Percentiles rank a stretch among this genome's conserved stretches.
Evolutionary conservation across 2,329 filamentous ascomycete species (phyloP).

Genomic region (Talaromyces rugulosus): DNA sequence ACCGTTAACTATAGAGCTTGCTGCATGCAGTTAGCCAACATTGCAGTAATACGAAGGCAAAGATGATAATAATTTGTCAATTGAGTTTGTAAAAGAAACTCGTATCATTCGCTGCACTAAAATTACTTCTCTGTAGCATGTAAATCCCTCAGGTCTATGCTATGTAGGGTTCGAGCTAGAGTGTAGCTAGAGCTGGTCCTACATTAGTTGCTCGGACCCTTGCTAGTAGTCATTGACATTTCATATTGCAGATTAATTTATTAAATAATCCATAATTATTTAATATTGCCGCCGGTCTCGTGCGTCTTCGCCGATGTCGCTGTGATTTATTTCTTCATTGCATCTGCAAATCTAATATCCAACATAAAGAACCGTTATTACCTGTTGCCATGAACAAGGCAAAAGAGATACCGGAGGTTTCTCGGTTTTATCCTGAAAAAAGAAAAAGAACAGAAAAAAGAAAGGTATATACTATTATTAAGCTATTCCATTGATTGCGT

Average conservation of each 20-base stretch:
- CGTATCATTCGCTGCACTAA: too few species aligned
- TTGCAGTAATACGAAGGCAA: too few species aligned
- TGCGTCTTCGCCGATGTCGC: not conserved
- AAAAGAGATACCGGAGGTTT: too few species aligned
- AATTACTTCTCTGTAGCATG: too few species aligned
- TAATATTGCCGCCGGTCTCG: not conserved
- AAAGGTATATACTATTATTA: conserved; percentile 7
- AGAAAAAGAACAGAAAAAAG: not conserved
- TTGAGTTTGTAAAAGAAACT: too few species aligned
- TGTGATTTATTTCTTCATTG: not conserved
- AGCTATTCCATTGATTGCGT: not conserved
- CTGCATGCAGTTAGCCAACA: too few species aligned
- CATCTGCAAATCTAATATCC: not conserved
- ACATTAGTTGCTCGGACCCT: too few species aligned
- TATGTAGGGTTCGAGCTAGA: too few species aligned
- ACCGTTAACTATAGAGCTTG: too few species aligned
- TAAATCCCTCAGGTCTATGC: too few species aligned
- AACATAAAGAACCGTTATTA: not conserved
- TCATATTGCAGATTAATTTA: not conserved
- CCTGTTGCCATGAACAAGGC: not conserved
- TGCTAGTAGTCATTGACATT: not conserved
- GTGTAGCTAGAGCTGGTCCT: too few species aligned
- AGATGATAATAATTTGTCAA: too few species aligned
- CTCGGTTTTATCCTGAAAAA: not conserved
- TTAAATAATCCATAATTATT: not conserved